Base-by-base conservation (phyloP, 2,329 filamentous ascomycete species). In the Penicillium hordei region DNA sequence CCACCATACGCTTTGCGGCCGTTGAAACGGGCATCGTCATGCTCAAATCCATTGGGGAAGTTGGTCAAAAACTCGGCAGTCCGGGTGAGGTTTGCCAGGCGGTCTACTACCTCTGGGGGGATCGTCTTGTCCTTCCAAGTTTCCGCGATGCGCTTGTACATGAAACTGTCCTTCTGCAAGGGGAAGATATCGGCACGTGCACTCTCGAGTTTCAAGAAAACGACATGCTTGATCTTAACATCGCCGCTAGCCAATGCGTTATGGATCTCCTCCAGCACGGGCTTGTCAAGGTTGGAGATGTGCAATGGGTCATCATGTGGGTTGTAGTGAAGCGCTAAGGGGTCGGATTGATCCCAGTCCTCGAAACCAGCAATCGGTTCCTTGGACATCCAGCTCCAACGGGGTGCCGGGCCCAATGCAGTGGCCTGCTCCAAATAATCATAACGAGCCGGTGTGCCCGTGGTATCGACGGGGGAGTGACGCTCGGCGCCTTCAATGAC, bases 121-220 rank as follows among this genome's bases (percentile, higher is more conserved):
- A 80, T 64, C 10, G 67, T 62, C 4, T 75, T 62, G 8, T 70
- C 66, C 15, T 68, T 70, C 1, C 75, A 76, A 1, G 71, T 72
- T 5, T 75, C 66, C 60, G 71, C 75, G 19, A 79, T 74, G 46
- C 61, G 68, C 15, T 72, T 55, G 55, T 63, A 66, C 36, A 76
- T 59, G 5, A 74, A 75, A 1, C 72, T 67, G 55, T 76, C 76
- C 38, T 78, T 78, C 12, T 64, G 63, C 27, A 81, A 62, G 0
- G 79, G 78, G 27, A 80, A 81, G 3, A 80, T 72, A 49, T 81
- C 78, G 4, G 75, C 75, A 21, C 78, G 72, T 0, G 77, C 79
- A 43, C 78, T 79, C 54, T 81, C 78, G 2, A 81, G 67, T n/a
- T 78, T 71, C 2, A 81, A 53, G n/a, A 80, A 59, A 13, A 81